Evolutionary conservation across 1,139 yeast genomes (phyloP), one percentile per base, ranked within the genome.

Genomic region (Diutina mesorugosa): DNA sequence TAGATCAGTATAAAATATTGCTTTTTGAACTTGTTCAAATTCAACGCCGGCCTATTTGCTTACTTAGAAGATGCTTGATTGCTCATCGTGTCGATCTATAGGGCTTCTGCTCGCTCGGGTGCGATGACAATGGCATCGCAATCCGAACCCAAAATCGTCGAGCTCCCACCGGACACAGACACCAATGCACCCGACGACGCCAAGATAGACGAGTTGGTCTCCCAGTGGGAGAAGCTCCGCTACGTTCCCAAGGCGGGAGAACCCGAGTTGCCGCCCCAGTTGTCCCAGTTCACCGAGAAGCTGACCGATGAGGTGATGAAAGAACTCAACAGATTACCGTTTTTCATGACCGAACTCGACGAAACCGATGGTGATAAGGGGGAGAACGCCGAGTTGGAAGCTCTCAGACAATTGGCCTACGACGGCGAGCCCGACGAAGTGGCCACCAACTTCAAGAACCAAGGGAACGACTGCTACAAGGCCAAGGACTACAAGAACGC

Each of bases 371-470:
- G 89, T 8, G 87, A 82, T 9, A 89, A 87, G 46, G 95, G 91
- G 45, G 87, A 83, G 54, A 90, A 89, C 64, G 66, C 77, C 6
- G 85, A 82, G 56, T 71, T 95, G 28, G 98, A 93, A 66, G 99
- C 99, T 0, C 77, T 93, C 60, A 85, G 84, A 66, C 93, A 97
- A 12, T 75, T 95, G 64, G 97, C 96, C 0, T 91, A 89, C 66
- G 99, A 93, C 56, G 99, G 99, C 45, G 96, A 90, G 60, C 97
- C 98, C 0, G 84, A 87, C 63, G 99, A 93, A 65, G 75, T 91
- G 54, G 98, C 98, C 2, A 78, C 81, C 38, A 90, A 90, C 65
- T 93, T 91, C 74, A 90, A 90, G 62, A 85, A 81, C 60, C 98
- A 93, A 67, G 99, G 99, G 10, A 93, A 95, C 66, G 97, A 90